phyloP scores from a whole-genome alignment of 2,329 filamentous ascomycete genomes.

The Colletotrichum cordylinicola region DNA sequence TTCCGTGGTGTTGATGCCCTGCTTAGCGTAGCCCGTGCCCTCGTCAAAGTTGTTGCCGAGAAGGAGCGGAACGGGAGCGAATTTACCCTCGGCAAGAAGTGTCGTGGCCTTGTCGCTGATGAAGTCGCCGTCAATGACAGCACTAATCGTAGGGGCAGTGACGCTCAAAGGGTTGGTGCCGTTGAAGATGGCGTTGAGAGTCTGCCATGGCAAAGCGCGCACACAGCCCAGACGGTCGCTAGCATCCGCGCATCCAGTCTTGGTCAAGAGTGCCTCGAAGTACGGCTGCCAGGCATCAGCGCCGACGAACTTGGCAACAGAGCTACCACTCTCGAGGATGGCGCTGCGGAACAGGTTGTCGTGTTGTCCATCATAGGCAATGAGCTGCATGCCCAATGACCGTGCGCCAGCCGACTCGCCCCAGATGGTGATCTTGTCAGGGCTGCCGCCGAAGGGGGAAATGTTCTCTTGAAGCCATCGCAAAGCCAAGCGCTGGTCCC shows the following conservation, averaged over 20 bases:
- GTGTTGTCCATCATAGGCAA: slow-evolving; percentile 65
- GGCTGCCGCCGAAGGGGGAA: slow-evolving; percentile 69
- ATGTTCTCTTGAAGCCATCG: slow-evolving; percentile 71
- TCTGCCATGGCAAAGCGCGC: slow-evolving; percentile 52
- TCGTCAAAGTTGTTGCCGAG: slow-evolving; percentile 71
- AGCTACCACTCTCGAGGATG: slow-evolving; percentile 67
- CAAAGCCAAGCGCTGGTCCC: slow-evolving; percentile 65
- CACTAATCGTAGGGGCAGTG: slow-evolving; percentile 26
- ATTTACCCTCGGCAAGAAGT: slow-evolving; percentile 61
- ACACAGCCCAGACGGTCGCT: slow-evolving; percentile 60
- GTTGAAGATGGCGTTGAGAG: slow-evolving; percentile 46
- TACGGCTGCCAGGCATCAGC: slow-evolving; percentile 51
- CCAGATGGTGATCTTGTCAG: slow-evolving; percentile 68
- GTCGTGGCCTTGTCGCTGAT: slow-evolving; percentile 48
- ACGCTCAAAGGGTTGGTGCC: slow-evolving; percentile 51
- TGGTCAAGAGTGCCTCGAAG: slow-evolving; percentile 19
- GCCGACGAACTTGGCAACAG: slow-evolving; percentile 57
- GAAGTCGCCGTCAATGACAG: slow-evolving; percentile 43
- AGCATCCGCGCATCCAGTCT: slow-evolving; percentile 39
- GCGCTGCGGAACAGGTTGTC: slow-evolving; percentile 68
- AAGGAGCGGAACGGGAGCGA: slow-evolving; percentile 69
- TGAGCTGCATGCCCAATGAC: slow-evolving; percentile 67
- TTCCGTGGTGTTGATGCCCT: slow-evolving; percentile 58
- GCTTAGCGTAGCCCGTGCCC: slow-evolving; percentile 64
- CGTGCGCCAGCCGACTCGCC: slow-evolving; percentile 66